Evolutionary conservation across 2,329 filamentous ascomycete genomes (phyloP).

Genomic region (Verticillium albo-atrum): DNA sequence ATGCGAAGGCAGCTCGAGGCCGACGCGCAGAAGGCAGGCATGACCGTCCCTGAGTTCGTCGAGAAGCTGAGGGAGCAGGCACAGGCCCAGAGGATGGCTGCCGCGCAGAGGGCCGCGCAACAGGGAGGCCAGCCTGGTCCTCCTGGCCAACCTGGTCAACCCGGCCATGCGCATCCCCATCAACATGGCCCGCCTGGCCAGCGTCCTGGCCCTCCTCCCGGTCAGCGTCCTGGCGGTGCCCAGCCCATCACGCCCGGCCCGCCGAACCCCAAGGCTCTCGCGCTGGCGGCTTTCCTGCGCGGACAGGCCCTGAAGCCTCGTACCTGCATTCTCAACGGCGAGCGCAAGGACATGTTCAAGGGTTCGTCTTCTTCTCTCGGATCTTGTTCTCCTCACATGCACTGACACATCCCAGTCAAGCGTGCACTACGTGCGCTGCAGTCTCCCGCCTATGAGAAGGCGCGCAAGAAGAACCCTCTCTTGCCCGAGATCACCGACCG

Average conservation of each 20-base stretch:
- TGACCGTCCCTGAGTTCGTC: constrained; percentile 82
- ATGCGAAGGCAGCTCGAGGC: constrained; percentile 80
- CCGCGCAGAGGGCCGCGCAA: constrained; percentile 11
- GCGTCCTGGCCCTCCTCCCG: constrained; percentile 23
- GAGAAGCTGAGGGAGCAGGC: constrained; percentile 60
- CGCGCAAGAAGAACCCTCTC: constrained; percentile 80
- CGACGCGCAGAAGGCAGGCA: constrained; percentile 79
- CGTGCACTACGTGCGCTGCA: constrained; percentile 87
- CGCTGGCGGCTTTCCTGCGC: constrained; percentile 83
- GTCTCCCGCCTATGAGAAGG: constrained; percentile 86
- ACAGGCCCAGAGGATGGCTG: constrained; percentile 42
- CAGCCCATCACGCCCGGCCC: constrained; percentile 73
- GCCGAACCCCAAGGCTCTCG: constrained; percentile 82
- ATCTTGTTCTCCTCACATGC: background rate
- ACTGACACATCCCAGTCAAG: constrained; percentile 62
- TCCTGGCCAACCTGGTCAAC: constrained; percentile 3
- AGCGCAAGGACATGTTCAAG: constrained; percentile 97
- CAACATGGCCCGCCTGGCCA: constrained; percentile 16
- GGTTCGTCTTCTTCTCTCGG: constrained; percentile 43
- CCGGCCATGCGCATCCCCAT: constrained; percentile 21
- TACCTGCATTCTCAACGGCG: constrained; percentile 90
- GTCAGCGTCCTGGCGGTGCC: constrained; percentile 30
- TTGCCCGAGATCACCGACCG: constrained; percentile 86
- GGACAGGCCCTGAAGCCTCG: constrained; percentile 81
- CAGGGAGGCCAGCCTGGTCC: constrained; percentile 23